Evolutionary conservation across 805 yeast species (phyloP), one percentile per base, ranked within the genome.

Genomic region (Saccharomycopsis synnaedendra): DNA sequence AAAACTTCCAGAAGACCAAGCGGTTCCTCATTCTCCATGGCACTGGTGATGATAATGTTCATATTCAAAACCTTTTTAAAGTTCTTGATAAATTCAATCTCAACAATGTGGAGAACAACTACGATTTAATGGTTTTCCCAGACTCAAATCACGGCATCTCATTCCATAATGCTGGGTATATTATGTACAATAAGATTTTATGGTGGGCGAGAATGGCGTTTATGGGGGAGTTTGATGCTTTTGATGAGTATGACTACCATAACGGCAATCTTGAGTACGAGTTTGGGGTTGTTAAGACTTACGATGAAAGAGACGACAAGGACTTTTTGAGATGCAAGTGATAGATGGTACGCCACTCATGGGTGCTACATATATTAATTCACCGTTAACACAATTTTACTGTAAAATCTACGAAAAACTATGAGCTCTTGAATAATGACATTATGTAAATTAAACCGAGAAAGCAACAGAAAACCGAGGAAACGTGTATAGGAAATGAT

Each of bases 21-120:
- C 64, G 84, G 55, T 82, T 85, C 55, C 65, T 83, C 48, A 54
- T 85, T n/a, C 76, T 82, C 66, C 93, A 84, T 59, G 95, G 95
- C 2, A 78, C 87, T 3, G 89, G 82, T 4, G 95, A 85, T 62
- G 94, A 85, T 57, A 85, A 85, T 59, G 94, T 85, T 11, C 94
- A 85, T 62, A 66, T 81, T 46, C 87, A 82, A 57, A 84, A 85
- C 59, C 73, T 85, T 3, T 68, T 74, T 49, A 72, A 74, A 58
- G 65, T 84, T 8, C 47, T 84, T 7, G 89, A 85, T 58, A 62
- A 73, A 30, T 70, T 85, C 48, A 75, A 82, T 57, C 37, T 66
- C 43, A 52, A 57, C 33, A 54, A 52, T 5, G 75, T 88, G n/a
- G 94, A 85, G 58, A 93, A 93, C 64, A 85, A 79, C 55, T 52